Evolutionary conservation across 306 rosid species (phyloP), one percentile per base, ranked within the genome.

Genomic region (Medicago truncatula): DNA sequence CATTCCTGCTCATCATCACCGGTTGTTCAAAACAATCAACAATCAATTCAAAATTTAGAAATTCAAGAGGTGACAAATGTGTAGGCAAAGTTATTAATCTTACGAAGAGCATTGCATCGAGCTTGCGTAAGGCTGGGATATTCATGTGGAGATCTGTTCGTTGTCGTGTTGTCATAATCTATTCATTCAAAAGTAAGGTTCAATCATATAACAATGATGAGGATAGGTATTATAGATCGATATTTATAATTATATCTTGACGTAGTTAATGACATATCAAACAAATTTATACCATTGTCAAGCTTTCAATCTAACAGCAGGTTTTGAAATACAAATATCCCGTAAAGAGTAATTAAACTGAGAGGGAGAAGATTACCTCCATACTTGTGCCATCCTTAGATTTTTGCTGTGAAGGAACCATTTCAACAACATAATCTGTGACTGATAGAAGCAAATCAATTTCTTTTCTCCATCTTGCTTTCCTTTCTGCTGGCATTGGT

Each of bases 111-210:
- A 96, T 89, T 0, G 93, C 71, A 60, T 96, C 98, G 31, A 96
- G 98, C 88, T 89, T 96, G 56, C 90, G 88, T 76, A 96, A 85
- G 15, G 98, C 99, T 0, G 99, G 99, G 63, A 89, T 84, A 84
- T 96, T 96, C 91, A 90, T 87, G 86, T 81, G 99, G 41, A 96
- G 99, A 85, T 96, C 99, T 2, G 85, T 86, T 34, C 99, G 71
- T 85, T 96, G 98, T 17, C 93, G 85, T 2, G 98, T 96, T 39
- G 92, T 91, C 99, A 96, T 96, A 66, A 96, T 89, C 99, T 96
- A 65, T 79, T 54, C 80, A 58, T 72, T 63, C 65, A 74, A 76
- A 77, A 25, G 34, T 68, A 46, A 69, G 67, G 60, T 7, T 52
- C 41, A 65, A 38, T 79, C 44, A 59, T 64, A 43, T 36, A 36